These are phyloP conservation scores for Allium fistulosum DNA, from an alignment of 106 monocot species.

Conservation along the genomic window DNA sequence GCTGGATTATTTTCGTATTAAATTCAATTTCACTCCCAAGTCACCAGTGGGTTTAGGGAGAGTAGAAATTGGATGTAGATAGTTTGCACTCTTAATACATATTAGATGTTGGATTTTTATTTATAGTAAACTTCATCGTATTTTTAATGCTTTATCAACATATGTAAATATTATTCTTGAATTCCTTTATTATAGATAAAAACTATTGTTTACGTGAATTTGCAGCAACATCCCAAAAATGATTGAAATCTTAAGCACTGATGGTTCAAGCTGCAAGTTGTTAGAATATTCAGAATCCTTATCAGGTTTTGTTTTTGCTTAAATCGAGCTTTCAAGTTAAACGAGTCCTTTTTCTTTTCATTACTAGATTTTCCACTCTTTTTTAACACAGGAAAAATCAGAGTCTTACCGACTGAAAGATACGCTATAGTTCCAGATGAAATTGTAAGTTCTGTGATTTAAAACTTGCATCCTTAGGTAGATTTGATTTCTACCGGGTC, in stretches of 20 bases:
- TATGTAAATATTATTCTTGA: too few species aligned
- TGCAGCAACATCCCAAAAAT: constrained; percentile 12
- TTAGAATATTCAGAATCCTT: constrained; percentile 56
- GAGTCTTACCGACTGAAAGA: constrained; percentile 95
- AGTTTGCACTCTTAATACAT: too few species aligned
- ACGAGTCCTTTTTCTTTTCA: not conserved
- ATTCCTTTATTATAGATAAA: too few species aligned
- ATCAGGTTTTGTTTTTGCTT: constrained; percentile 31
- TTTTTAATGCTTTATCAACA: too few species aligned
- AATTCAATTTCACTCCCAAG: too few species aligned
- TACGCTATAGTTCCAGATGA: constrained; percentile 96
- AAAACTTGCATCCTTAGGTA: not conserved
- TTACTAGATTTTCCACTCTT: constrained; percentile 6
- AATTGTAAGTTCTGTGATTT: constrained; percentile 38
- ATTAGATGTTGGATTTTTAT: too few species aligned
- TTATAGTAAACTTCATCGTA: too few species aligned
- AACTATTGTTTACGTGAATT: too few species aligned
- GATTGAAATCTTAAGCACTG: constrained; percentile 17
- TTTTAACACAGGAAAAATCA: constrained; percentile 58
- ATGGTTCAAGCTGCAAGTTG: constrained; percentile 47
- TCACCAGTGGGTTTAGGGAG: too few species aligned
- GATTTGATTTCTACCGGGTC: not conserved
- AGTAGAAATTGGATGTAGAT: too few species aligned
- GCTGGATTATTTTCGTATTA: too few species aligned
- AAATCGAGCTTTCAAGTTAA: not conserved